Evolutionary conservation across 768 basidiomycete species (phyloP).

Genomic region (Boletus vinaceobasis): DNA sequence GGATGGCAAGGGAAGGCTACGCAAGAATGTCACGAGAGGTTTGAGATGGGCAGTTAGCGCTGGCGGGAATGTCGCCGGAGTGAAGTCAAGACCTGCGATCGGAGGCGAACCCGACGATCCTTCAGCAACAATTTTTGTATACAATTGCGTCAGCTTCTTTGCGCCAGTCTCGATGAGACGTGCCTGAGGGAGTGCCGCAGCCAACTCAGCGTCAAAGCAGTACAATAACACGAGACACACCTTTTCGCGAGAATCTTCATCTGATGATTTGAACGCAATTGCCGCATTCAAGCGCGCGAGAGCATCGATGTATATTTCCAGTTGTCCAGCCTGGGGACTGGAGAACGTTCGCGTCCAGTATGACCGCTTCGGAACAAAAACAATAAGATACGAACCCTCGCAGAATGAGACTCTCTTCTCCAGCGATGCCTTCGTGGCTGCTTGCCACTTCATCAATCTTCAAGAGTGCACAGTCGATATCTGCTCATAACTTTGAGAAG

Average conservation of each 20-base stretch:
- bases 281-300: conserved; percentile 74
- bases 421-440: conserved; percentile 70
- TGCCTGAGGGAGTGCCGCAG: conserved; percentile 36
- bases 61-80: conserved; percentile 52
- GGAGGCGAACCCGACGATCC: conserved; percentile 75
- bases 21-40: conserved; percentile 66
- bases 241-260: conserved; percentile 52
- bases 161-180: conserved; percentile 78
- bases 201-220: background rate
- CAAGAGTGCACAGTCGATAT: conserved; percentile 73
- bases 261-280: conserved; percentile 71
- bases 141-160: conserved; percentile 77
- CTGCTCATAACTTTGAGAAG: conserved; percentile 35
- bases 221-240: conserved; percentile 29
- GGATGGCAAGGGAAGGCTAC: conserved; percentile 68
- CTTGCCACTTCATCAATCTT: conserved; percentile 80
- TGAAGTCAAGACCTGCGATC: conserved; percentile 54
- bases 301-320: conserved; percentile 64
- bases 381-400: conserved; percentile 51
- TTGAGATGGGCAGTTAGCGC: conserved; percentile 50
- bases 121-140: conserved; percentile 86
- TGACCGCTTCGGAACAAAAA: background rate
- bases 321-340: conserved; percentile 70
- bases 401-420: conserved; percentile 74
- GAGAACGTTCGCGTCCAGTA: background rate